A percentile compares a stretch with the other conserved stretches of the same genome.
Evolutionary conservation across 257 asterid species (phyloP).

Genomic region (Ocimum tenuiflorum): DNA sequence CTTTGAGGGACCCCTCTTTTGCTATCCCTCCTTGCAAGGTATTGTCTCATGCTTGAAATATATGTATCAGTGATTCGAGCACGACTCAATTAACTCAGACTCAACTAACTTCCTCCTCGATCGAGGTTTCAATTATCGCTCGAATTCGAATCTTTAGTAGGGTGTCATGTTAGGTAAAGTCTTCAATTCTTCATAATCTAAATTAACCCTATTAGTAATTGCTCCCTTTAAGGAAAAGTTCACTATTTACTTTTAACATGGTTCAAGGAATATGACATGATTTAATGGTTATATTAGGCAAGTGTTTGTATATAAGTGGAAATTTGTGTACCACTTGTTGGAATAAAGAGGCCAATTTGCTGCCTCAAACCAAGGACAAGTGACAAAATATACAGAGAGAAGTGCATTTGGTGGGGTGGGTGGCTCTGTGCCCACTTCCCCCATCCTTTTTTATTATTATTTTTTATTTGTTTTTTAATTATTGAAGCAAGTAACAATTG

Average conservation of each 20-base stretch:
- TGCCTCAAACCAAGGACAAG: slow-evolving; percentile 13
- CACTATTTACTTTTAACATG: neutral
- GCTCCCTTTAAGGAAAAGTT: too few species aligned
- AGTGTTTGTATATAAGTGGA: neutral
- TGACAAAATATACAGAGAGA: slow-evolving; percentile 6
- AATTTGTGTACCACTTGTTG: neutral
- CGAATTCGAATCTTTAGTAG: too few species aligned
- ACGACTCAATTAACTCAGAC: too few species aligned
- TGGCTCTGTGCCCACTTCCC: neutral
- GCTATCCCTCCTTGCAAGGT: slow-evolving; percentile 6
- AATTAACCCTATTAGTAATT: too few species aligned
- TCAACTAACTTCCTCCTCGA: too few species aligned
- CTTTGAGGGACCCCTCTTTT: neutral
- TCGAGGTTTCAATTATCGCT: too few species aligned
- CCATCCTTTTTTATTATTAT: neutral
- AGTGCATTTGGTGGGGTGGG: neutral
- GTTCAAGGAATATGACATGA: neutral
- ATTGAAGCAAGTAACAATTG: neutral
- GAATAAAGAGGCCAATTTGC: neutral
- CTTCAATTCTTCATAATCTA: too few species aligned
- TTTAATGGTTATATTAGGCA: neutral
- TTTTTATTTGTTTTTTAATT: neutral
- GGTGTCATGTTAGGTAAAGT: too few species aligned
- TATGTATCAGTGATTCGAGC: too few species aligned
- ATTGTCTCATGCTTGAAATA: neutral